Percentiles rank a stretch among this genome's conserved stretches.
Evolutionary conservation across 257 asterid genomes (phyloP).

Genomic region (Nicotiana noctiflora): DNA sequence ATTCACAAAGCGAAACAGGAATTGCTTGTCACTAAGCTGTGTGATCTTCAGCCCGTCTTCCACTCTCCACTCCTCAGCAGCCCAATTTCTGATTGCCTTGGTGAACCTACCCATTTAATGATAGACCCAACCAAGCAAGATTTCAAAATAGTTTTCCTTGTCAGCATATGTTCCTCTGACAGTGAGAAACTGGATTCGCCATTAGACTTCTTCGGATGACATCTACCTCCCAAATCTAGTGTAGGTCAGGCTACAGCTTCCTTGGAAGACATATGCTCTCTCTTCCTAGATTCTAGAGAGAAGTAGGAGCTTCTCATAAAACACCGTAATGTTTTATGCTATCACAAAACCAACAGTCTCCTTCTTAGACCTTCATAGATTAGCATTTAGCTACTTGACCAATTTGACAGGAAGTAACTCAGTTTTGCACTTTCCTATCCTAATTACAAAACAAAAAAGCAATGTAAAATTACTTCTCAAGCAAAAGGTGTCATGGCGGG

Average conservation of each 20-base stretch:
- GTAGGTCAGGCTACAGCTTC: too few species aligned
- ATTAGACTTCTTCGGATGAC: background rate
- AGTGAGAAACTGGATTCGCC: background rate
- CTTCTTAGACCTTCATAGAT: background rate
- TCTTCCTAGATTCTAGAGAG: too few species aligned
- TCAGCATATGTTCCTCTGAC: background rate
- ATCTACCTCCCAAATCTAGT: background rate
- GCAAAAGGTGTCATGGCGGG: background rate
- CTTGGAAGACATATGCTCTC: too few species aligned
- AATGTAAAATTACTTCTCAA: background rate
- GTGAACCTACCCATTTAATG: background rate
- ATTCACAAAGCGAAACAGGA: background rate
- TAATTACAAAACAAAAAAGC: background rate
- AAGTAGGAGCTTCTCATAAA: background rate
- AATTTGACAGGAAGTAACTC: background rate
- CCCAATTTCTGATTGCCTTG: too few species aligned
- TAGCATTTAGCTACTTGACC: background rate
- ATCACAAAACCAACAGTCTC: constrained; percentile 1
- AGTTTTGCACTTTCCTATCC: background rate
- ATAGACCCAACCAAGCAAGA: background rate
- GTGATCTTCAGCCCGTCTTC: background rate
- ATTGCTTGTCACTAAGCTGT: background rate
- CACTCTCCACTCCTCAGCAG: background rate
- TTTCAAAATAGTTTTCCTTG: background rate
- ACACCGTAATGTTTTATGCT: background rate